These are phyloP conservation scores for Balamuthia mandrillaris DNA, from an alignment of 208 protist species.

Conservation along the genomic window DNA sequence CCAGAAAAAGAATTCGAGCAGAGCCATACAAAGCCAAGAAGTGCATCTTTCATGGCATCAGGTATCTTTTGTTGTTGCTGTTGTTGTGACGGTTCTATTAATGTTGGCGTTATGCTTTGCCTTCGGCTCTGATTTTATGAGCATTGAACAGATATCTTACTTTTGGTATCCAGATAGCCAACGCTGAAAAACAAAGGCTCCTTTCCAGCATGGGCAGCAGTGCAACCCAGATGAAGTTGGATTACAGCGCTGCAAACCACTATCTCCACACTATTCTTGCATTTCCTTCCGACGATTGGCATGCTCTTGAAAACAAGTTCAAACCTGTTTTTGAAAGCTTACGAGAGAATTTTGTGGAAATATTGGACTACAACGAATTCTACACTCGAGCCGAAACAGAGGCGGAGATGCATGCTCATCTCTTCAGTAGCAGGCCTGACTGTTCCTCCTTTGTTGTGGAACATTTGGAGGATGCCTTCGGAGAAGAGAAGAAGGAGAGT, in stretches of 20 bases:
- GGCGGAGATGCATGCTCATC: background rate
- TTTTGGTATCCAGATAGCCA: background rate
- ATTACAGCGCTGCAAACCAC: background rate
- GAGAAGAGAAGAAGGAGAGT: background rate
- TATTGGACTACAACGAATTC: background rate
- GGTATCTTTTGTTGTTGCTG: background rate
- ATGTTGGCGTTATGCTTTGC: background rate
- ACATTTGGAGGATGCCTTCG: background rate
- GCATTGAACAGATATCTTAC: background rate
- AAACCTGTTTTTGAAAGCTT: background rate
- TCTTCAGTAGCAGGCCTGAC: background rate
- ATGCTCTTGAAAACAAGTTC: background rate
- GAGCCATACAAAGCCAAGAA: conserved; percentile 17
- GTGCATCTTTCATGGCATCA: conserved; percentile 11
- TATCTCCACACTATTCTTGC: background rate
- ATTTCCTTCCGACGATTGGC: background rate
- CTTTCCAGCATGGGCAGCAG: no score
- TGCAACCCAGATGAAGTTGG: background rate
- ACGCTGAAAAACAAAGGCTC: no score
- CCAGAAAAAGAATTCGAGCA: background rate
- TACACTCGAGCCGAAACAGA: background rate
- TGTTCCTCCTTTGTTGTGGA: background rate
- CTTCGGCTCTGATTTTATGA: no score
- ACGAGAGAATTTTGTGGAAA: background rate
- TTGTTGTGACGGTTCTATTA: background rate